These are phyloP conservation scores for Trichoderma koningiopsis DNA, from an alignment of 2,329 filamentous ascomycete species.

Conservation along the genomic window DNA sequence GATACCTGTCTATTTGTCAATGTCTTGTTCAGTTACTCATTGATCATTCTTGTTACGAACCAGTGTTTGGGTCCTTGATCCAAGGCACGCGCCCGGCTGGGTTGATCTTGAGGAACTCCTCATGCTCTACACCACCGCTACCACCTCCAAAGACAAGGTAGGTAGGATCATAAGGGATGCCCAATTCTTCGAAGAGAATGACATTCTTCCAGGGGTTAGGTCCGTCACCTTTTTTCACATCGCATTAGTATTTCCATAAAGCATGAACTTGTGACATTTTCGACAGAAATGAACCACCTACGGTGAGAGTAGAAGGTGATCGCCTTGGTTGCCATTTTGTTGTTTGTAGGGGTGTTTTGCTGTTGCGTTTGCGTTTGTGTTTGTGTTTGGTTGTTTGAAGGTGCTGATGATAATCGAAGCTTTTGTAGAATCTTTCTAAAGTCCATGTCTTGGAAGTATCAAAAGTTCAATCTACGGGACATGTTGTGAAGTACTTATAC, in stretches of 20 bases:
- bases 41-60: not conserved
- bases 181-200: not conserved
- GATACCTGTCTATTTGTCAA: not conserved
- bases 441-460: not conserved
- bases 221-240: not conserved
- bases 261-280: not conserved
- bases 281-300: not conserved
- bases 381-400: not conserved
- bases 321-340: not conserved
- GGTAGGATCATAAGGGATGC: not conserved
- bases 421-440: not conserved
- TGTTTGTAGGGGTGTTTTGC: not conserved
- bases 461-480: not conserved
- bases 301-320: not conserved
- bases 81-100: not conserved
- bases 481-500: not conserved
- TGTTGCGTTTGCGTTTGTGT: not conserved
- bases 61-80: not conserved
- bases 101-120: not conserved
- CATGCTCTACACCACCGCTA: not conserved
- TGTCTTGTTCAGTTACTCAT: not conserved
- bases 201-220: not conserved
- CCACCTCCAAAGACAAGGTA: not conserved
- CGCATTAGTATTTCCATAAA: not conserved
- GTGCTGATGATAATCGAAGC: not conserved